Conservation (phyloP, 2,329 filamentous ascomycete genomes). For the Colletotrichum siamense region DNA sequence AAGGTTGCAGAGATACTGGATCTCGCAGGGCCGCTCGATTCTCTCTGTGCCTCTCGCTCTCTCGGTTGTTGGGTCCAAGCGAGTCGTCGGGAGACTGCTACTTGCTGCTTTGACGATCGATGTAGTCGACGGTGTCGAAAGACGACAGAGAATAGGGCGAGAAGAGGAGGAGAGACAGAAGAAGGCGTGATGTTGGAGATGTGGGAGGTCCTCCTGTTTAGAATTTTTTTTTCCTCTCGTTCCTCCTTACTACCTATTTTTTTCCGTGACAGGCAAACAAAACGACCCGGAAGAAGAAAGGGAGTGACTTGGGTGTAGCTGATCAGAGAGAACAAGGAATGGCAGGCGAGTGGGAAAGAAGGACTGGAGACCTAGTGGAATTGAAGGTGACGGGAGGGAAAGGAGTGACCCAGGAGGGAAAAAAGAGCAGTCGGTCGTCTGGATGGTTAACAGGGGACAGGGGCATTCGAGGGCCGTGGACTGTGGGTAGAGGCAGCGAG, state of each 20-base stretch:
- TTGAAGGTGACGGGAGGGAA: constrained; percentile 13
- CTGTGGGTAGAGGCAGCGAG: neutral
- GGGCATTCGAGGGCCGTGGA: neutral
- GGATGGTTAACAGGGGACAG: neutral
- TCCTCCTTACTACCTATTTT: neutral
- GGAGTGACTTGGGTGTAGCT: constrained; percentile 8
- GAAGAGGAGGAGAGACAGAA: neutral
- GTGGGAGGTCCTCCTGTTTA: neutral
- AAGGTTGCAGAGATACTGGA: neutral
- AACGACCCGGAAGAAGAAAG: neutral
- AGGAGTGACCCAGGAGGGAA: constrained; percentile 17
- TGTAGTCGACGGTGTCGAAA: neutral
- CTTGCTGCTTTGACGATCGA: neutral
- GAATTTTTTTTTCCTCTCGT: neutral
- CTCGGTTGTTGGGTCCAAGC: neutral
- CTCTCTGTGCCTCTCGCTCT: neutral
- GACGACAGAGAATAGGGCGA: neutral
- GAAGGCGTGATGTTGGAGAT: neutral
- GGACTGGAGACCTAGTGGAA: constrained; percentile 6
- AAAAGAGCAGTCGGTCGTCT: constrained; percentile 7
- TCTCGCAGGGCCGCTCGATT: neutral
- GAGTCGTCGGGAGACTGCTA: neutral
- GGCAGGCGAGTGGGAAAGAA: neutral
- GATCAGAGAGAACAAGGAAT: constrained; percentile 8
- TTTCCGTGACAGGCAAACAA: constrained; percentile 5